Conservation (phyloP, 495 filamentous ascomycete genomes). For the Cercophora scortea region DNA sequence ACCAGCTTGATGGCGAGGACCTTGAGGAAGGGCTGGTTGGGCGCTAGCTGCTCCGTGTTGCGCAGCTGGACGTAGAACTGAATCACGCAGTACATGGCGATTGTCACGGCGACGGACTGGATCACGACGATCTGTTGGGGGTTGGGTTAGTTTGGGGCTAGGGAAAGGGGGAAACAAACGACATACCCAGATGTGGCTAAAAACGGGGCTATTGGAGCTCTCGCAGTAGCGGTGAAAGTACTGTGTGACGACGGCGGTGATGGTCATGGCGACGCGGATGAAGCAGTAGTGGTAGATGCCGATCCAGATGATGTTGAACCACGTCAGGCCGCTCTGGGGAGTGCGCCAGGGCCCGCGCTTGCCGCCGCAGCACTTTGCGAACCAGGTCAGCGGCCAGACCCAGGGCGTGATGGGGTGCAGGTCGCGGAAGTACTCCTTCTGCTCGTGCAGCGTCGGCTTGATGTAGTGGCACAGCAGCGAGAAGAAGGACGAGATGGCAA, state of each 20-base stretch:
- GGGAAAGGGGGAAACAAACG: neutral
- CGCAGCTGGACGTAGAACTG: conserved; percentile 76
- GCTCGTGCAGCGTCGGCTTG: conserved; percentile 68
- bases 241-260: conserved; percentile 69
- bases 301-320: conserved; percentile 91
- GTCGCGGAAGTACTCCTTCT: conserved; percentile 80
- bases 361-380: conserved; percentile 61
- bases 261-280: conserved; percentile 75
- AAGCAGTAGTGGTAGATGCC: conserved; percentile 88
- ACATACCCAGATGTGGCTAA: conserved; percentile 77
- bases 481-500: conserved; percentile 87
- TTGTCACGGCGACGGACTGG: conserved; percentile 63
- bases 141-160: neutral
- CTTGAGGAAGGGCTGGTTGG: conserved; percentile 72
- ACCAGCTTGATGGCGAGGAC: conserved; percentile 85
- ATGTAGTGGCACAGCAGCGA: conserved; percentile 81
- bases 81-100: conserved; percentile 90
- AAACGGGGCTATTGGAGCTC: conserved; percentile 65
- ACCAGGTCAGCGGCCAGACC: conserved; percentile 67
- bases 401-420: conserved; percentile 57
- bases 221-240: conserved; percentile 67
- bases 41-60: conserved; percentile 51
- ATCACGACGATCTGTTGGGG: conserved; percentile 52
- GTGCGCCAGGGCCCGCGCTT: conserved; percentile 60
- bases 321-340: conserved; percentile 78